Conservation (phyloP, 768 basidiomycete species). For the Dioszegia crocea region DNA sequence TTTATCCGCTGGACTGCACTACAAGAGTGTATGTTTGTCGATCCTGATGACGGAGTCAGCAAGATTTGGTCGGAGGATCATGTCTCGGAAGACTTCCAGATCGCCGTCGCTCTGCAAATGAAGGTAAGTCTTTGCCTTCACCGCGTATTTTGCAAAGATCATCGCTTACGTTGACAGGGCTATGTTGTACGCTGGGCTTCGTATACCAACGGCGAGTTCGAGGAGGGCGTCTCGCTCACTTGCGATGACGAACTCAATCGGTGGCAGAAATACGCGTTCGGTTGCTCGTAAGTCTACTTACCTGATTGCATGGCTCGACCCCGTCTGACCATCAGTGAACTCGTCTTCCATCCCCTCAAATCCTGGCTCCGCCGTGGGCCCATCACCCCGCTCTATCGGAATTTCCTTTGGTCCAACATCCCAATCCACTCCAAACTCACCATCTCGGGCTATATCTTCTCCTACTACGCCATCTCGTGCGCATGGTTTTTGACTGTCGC, state of each 20-base stretch:
- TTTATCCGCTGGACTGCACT: slow-evolving; percentile 85
- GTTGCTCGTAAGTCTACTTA: slow-evolving; percentile 35
- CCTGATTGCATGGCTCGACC: no score
- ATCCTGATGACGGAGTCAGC: slow-evolving; percentile 60
- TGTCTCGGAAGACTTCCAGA: slow-evolving; percentile 79
- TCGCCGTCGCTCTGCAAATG: slow-evolving; percentile 71
- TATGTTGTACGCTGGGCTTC: slow-evolving; percentile 59
- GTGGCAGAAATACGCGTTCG: slow-evolving; percentile 67
- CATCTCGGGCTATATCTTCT: slow-evolving; percentile 56
- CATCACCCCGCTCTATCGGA: slow-evolving; percentile 57
- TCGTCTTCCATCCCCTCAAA: slow-evolving; percentile 78
- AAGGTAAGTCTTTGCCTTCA: slow-evolving; percentile 49
- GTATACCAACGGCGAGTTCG: slow-evolving; percentile 77
- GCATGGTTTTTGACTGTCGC: slow-evolving; percentile 61
- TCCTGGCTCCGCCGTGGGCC: slow-evolving; percentile 76
- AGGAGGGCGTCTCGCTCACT: slow-evolving; percentile 85
- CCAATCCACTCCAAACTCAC: slow-evolving; percentile 58
- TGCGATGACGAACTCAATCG: slow-evolving; percentile 85
- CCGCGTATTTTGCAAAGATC: background rate
- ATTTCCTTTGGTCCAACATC: slow-evolving; percentile 52
- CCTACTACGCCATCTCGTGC: slow-evolving; percentile 56
- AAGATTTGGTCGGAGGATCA: slow-evolving; percentile 82
- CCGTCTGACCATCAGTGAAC: slow-evolving; percentile 46
- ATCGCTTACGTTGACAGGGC: slow-evolving; percentile 17
- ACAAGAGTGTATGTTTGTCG: slow-evolving; percentile 72